Evolutionary conservation across 352 stramenopile genomes (phyloP).

Genomic region (Phytophthora pseudosyringae): DNA sequence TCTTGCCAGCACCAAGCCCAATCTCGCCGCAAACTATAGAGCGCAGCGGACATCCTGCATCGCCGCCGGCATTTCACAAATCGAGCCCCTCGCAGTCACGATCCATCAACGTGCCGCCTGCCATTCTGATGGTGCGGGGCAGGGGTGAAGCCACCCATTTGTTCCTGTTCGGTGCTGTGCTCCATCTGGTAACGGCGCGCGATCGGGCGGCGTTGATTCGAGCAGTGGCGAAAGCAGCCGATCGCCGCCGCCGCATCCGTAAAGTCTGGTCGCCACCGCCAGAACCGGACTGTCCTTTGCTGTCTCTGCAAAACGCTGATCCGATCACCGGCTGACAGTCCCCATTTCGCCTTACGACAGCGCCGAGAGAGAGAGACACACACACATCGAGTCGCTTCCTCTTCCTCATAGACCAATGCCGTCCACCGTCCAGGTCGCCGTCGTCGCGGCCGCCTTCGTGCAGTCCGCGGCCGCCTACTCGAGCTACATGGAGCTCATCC

Average conservation of each 20-base stretch:
- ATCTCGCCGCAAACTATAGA: neutral
- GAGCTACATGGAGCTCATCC: constrained; percentile 48
- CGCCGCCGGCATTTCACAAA: constrained; percentile 25
- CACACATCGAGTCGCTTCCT: constrained; percentile 1
- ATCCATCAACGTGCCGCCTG: constrained; percentile 8
- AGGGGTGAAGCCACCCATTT: constrained; percentile 11
- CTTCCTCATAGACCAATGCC: constrained; percentile 21
- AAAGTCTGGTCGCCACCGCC: constrained; percentile 39
- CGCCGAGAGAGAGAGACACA: constrained; percentile 9
- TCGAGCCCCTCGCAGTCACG: constrained; percentile 22
- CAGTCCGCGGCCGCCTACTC: constrained; percentile 33
- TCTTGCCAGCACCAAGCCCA: neutral
- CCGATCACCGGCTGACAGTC: constrained; percentile 9
- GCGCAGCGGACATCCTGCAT: constrained; percentile 10
- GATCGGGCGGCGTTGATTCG: constrained; percentile 19
- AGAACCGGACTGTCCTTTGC: constrained; percentile 17
- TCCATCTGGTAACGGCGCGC: constrained; percentile 19
- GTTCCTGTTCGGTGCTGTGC: constrained; percentile 8
- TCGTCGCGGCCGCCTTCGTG: constrained; percentile 25
- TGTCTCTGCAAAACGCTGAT: constrained; percentile 17
- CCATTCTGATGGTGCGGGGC: constrained; percentile 28
- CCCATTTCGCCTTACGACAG: constrained; percentile 38
- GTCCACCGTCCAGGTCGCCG: constrained; percentile 30
- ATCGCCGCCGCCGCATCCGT: constrained; percentile 28
- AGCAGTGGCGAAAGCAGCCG: constrained; percentile 20